phyloP scores from a whole-genome alignment of 2,329 filamentous ascomycete species.

The Trichoderma simmonsii region DNA sequence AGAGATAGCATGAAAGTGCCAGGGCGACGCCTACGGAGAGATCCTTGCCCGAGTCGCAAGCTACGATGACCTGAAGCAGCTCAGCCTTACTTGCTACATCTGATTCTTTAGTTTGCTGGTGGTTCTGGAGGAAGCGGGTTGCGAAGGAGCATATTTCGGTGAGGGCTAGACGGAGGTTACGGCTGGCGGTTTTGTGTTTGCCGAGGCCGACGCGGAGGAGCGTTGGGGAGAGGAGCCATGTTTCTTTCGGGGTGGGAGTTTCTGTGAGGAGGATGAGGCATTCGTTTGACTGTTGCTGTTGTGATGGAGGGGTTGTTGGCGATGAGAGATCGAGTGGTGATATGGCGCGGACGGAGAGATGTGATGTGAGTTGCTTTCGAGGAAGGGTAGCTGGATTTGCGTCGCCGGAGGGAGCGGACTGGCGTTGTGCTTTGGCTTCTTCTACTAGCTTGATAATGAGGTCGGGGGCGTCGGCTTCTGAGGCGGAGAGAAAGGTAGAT shows the following conservation, averaged over 20 bases:
- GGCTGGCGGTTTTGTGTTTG: conserved; percentile 72
- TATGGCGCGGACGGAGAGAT: conserved; percentile 38
- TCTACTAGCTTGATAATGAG: conserved; percentile 48
- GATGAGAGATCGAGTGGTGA: conserved; percentile 24
- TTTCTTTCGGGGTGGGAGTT: conserved; percentile 43
- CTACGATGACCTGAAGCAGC: conserved; percentile 49
- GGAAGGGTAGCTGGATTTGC: neutral
- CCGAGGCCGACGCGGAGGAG: conserved; percentile 61
- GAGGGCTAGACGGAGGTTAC: conserved; percentile 73
- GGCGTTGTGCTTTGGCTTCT: conserved; percentile 22
- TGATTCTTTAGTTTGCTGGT: neutral
- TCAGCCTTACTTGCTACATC: neutral
- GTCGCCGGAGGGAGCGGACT: neutral
- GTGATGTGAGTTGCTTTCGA: conserved; percentile 33
- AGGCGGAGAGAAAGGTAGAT: conserved; percentile 55
- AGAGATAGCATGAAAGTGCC: conserved; percentile 70
- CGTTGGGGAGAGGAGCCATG: conserved; percentile 37
- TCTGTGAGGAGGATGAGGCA: conserved; percentile 46
- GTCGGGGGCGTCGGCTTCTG: conserved; percentile 61
- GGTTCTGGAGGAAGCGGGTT: conserved; percentile 33
- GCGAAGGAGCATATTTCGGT: conserved; percentile 59
- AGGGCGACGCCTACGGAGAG: conserved; percentile 75
- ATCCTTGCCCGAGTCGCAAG: conserved; percentile 76
- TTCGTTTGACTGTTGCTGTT: conserved; percentile 11
- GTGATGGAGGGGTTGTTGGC: neutral